These are phyloP conservation scores for Phytophthora hibernalis DNA, from an alignment of 352 stramenopile species.

Conservation along the genomic window DNA sequence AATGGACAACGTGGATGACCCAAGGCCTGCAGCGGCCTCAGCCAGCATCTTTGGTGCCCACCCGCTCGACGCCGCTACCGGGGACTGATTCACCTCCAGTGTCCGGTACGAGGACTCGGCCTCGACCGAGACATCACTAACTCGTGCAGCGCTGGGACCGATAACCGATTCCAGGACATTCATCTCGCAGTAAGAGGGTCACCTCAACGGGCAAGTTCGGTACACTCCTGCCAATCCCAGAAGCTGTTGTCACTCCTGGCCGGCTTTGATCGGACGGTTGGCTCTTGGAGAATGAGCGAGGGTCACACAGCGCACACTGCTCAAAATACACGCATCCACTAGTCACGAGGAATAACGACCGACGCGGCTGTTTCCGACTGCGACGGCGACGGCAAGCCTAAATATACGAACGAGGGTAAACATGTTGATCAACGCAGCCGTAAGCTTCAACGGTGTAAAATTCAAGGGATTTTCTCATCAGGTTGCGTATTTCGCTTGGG, in stretches of 20 bases:
- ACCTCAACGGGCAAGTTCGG: background rate
- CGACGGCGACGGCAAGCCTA: conserved; percentile 5
- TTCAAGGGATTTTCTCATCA: conserved; percentile 3
- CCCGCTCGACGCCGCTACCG: conserved; percentile 20
- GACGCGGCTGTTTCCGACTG: conserved; percentile 16
- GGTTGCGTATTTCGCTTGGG: background rate
- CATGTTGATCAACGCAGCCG: conserved; percentile 16
- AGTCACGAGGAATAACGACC: conserved; percentile 28
- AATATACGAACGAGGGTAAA: conserved; percentile 29
- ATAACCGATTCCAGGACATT: conserved; percentile 34
- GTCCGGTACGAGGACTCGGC: conserved; percentile 31
- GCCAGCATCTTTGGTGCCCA: conserved; percentile 37
- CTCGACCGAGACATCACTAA: conserved; percentile 41
- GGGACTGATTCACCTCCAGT: conserved; percentile 33
- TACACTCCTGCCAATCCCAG: background rate
- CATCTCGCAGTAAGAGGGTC: conserved; percentile 23
- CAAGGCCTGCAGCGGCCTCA: conserved; percentile 34
- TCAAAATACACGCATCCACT: conserved; percentile 28
- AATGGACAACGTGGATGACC: conserved; percentile 37
- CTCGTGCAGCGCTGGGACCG: conserved; percentile 10
- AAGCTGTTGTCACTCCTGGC: conserved; percentile 1
- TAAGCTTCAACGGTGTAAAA: no score
- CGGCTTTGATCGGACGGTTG: conserved; percentile 22
- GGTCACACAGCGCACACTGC: conserved; percentile 1
- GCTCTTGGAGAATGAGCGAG: conserved; percentile 31